Evolutionary conservation across 2,329 filamentous ascomycete genomes (phyloP), one percentile per base, ranked within the genome.

Genomic region (Eurotiales sp.): DNA sequence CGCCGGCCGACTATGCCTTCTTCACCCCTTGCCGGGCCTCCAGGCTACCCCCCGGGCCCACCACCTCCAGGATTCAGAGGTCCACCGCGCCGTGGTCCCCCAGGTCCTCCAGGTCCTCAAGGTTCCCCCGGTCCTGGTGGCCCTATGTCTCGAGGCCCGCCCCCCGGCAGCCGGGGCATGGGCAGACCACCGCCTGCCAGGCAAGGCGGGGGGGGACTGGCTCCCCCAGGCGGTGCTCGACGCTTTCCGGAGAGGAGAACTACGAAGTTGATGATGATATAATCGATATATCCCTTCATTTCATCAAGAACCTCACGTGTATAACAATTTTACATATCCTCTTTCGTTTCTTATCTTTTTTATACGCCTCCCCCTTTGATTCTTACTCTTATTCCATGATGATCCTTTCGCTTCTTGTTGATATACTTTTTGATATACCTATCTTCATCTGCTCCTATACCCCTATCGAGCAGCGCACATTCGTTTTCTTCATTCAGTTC

Each of bases 201-300:
- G 14, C 45, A 43, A 41, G 29, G 47, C 14, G 36, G 21, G 12
- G 32, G 45, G 21, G 42, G 40, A 39, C 21, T 51, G 25, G 37
- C 52, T 22, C 61, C 66, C 22, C 58, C 61, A 3, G 58, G 64
- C 6, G 61, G 65, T 19, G 62, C 67, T 17, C 64, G 70, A 42
- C 70, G 71, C 23, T 75, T 75, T 62, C 75, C 75, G 1, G 74
- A 77, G 61, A 67, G 75, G 55, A 68, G 75, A 58, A 76, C 73
- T 8, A 77, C 75, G 52, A 70, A 61, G 62, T 61, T 77, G 58
- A 75, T 75, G 71, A 76, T 75, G 69, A 67, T 69, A 66, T 74
- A 65, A 74, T n/a, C n/a, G 56, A 23, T 50, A 27, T 43, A 27
- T 43, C 29, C 46, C 23, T n/a, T 41, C 51, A 19, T 42, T 39